These are phyloP conservation scores for Lecanoromycetidae sp. DNA, from an alignment of 2,329 filamentous ascomycete genomes.

Conservation along the genomic window DNA sequence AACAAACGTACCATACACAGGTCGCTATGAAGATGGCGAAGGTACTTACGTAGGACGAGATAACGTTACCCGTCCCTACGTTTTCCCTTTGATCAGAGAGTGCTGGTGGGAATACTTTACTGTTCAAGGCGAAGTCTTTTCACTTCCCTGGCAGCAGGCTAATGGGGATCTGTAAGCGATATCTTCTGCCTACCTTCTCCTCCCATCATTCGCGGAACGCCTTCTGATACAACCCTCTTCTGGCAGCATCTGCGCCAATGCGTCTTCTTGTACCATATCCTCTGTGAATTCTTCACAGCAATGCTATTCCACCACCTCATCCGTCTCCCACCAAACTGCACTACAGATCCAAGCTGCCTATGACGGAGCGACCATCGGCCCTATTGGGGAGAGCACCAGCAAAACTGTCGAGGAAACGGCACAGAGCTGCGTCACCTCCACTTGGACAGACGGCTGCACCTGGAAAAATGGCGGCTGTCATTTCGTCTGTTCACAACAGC, in stretches of 20 bases:
- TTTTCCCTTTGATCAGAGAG: background rate
- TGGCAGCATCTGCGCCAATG: background rate
- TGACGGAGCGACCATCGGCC: background rate
- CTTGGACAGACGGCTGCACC: background rate
- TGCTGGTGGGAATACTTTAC: background rate
- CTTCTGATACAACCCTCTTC: background rate
- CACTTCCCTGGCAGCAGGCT: background rate
- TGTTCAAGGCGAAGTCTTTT: background rate
- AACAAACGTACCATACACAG: background rate
- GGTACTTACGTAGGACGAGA: background rate
- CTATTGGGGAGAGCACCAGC: background rate
- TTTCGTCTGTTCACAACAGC: background rate
- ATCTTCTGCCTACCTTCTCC: background rate
- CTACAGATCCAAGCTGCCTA: background rate
- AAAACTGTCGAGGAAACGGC: background rate
- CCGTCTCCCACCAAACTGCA: background rate
- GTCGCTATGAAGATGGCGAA: background rate
- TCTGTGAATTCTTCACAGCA: background rate
- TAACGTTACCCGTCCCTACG: background rate
- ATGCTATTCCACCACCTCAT: background rate
- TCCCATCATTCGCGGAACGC: background rate
- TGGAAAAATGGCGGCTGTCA: background rate
- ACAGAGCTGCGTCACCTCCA: background rate
- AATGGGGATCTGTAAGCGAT: background rate
- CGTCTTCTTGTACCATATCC: background rate